These are phyloP conservation scores for Lolium rigidum DNA, from an alignment of 176 grass and related monocot species.

Conservation along the genomic window DNA sequence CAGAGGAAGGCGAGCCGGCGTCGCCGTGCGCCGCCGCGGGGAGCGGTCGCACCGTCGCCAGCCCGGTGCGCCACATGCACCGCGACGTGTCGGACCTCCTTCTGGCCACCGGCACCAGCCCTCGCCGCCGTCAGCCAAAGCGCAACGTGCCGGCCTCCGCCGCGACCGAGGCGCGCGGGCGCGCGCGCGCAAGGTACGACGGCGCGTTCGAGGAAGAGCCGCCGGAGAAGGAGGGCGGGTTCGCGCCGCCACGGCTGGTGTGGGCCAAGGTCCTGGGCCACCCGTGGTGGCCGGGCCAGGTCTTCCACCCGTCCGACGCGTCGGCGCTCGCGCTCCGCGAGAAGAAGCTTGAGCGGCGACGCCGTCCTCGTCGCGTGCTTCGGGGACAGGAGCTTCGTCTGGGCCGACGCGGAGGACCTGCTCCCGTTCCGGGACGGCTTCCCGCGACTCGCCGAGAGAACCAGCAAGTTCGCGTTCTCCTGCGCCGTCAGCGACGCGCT, in stretches of 20 bases:
- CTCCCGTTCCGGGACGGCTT: slow-evolving; percentile 52
- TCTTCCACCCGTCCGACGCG: slow-evolving; percentile 63
- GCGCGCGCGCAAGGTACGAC: slow-evolving; percentile 36
- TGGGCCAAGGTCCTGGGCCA: slow-evolving; percentile 72
- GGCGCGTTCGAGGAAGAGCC: slow-evolving; percentile 49
- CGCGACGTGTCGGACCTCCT: slow-evolving; percentile 36
- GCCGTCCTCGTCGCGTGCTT: slow-evolving; percentile 56
- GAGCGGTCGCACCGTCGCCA: too few relatives aligned
- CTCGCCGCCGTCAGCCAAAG: neutral
- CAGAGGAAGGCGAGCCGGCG: neutral
- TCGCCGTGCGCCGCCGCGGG: neutral
- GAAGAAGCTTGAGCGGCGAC: neutral
- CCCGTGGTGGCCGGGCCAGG: slow-evolving; percentile 85
- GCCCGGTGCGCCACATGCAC: slow-evolving; percentile 35
- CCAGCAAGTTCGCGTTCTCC: slow-evolving; percentile 12
- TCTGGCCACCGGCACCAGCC: neutral
- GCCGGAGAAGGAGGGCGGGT: neutral
- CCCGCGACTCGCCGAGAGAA: slow-evolving; percentile 29
- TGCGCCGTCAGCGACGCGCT: slow-evolving; percentile 55
- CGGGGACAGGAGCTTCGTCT: slow-evolving; percentile 58
- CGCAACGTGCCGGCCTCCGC: neutral
- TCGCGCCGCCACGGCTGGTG: slow-evolving; percentile 53
- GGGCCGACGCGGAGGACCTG: slow-evolving; percentile 38
- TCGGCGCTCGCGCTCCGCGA: slow-evolving; percentile 40
- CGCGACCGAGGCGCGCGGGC: neutral